Conservation (phyloP, 805 yeast genomes). For the Diddensiella transvaalensis region DNA sequence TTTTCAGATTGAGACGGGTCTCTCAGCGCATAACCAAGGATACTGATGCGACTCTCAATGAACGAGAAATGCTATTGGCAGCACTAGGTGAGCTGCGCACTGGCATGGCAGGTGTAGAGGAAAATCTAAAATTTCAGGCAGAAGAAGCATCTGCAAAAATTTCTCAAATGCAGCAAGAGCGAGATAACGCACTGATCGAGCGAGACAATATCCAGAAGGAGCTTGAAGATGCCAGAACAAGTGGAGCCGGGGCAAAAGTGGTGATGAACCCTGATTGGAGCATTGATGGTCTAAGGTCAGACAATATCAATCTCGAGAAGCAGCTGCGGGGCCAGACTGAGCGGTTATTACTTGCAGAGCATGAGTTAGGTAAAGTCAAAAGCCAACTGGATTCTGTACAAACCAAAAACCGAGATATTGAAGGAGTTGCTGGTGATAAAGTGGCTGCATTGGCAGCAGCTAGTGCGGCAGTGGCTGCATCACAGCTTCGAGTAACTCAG, state of each 20-base stretch:
- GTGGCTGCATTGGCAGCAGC: conserved; percentile 27
- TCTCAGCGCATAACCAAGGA: conserved; percentile 30
- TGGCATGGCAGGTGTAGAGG: conserved; percentile 27
- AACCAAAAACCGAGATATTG: conserved; percentile 14
- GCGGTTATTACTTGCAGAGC: conserved; percentile 16
- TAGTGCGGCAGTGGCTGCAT: conserved; percentile 24
- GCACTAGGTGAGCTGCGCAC: conserved; percentile 27
- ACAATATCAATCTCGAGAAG: conserved; percentile 24
- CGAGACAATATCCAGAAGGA: not conserved
- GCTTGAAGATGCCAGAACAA: conserved; percentile 1
- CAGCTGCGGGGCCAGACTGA: conserved; percentile 23
- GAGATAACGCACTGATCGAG: conserved; percentile 19
- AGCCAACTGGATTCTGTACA: conserved; percentile 13
- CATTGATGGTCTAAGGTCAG: conserved; percentile 19
- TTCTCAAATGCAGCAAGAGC: conserved; percentile 20
- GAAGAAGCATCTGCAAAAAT: conserved; percentile 26
- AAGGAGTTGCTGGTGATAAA: conserved; percentile 22
- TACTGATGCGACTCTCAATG: conserved; percentile 21
- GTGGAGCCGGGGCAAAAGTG: not conserved
- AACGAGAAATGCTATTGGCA: conserved; percentile 27
- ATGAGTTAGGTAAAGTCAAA: conserved; percentile 18
- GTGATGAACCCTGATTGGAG: conserved; percentile 10
- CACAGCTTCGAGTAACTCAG: conserved; percentile 20
- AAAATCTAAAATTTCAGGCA: conserved; percentile 25
- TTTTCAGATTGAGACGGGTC: conserved; percentile 26